Base-by-base conservation (phyloP, 257 asterid species). In the Agastache rugosa region DNA sequence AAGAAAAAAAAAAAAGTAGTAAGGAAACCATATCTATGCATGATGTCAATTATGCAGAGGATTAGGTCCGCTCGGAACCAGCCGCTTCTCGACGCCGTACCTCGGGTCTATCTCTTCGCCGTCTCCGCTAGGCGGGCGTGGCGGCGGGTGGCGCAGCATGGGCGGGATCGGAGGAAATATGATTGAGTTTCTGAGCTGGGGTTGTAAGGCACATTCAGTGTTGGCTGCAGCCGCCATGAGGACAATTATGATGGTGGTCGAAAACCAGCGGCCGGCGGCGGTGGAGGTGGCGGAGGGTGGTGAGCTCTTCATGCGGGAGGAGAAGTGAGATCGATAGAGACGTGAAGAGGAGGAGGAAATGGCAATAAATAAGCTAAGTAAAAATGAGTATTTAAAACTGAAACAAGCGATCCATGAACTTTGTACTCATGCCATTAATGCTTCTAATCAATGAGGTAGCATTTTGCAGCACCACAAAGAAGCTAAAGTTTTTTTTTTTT, bases 31-130 rank as follows among this genome's bases (percentile, higher is more conserved):
- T 37, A 37, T 8, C 20, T 65, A 53, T 71, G 44, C 61, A 55
- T 31, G 61, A 48, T n/a, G 63, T 79, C 76, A 80, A 59, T 83
- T 80, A 68, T 83, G 87, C 71, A 80, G 53, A 23, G 85, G 85
- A 53, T 83, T 83, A 15, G 87, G 87, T 34, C 87, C 87, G 25
- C 76, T 67, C 12, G 87, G 87, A 47, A 80, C 87, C 12, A 75
- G 77, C 63, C 85, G 80, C 55, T 75, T 80, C 79, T 83, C 83
- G 5, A 78, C 50, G 0, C 87, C 81, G n/a, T 77, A 83, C 75
- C 83, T 80, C 3, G 79, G 81, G 67, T 80, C 85, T 58, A 83
- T 80, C 74, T 80, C 83, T 14, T 58, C 6, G 31, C 60, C 70
- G 17, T 25, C 62, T 9, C 72, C 64, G 3, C 48, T 31, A 3